These are phyloP conservation scores for Saccharomycopsis javanensis DNA, from an alignment of 805 yeast species.

Conservation along the genomic window DNA sequence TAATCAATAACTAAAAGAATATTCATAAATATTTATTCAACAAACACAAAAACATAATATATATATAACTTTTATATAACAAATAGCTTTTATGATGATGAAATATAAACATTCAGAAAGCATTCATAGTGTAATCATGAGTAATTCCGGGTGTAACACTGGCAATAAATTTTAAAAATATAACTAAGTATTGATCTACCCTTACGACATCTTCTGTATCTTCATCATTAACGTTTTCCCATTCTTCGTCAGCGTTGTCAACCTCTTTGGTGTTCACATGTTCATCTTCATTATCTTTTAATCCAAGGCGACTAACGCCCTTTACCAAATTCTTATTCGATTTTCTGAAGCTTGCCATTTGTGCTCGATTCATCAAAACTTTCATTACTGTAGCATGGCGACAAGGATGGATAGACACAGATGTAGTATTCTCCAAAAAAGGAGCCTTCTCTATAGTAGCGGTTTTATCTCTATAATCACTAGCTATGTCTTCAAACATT, in stretches of 20 bases:
- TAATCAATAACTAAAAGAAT: background rate
- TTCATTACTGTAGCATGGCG: constrained; percentile 93
- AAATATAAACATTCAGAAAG: constrained; percentile 34
- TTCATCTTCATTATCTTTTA: constrained; percentile 30
- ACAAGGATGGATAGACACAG: constrained; percentile 93
- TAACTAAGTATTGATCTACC: constrained; percentile 84
- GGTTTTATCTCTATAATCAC: constrained; percentile 89
- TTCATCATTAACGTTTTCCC: constrained; percentile 42
- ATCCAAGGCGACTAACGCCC: constrained; percentile 39
- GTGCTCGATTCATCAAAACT: constrained; percentile 68
- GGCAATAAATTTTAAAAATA: constrained; percentile 87
- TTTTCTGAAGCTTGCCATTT: constrained; percentile 33
- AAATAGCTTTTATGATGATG: background rate
- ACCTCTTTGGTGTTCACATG: constrained; percentile 24
- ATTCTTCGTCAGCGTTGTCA: constrained; percentile 33
- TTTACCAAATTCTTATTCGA: constrained; percentile 24
- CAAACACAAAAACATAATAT: background rate
- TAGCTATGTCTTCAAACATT: constrained; percentile 91
- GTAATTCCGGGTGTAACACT: constrained; percentile 97
- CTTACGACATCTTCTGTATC: constrained; percentile 44
- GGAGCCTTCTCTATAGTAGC: constrained; percentile 94
- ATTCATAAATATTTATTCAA: background rate
- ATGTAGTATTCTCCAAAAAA: constrained; percentile 55
- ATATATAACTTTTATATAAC: background rate
- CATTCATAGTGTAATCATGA: constrained; percentile 98